Evolutionary conservation across 306 rosid genomes (phyloP).

Genomic region (Coriaria nepalensis): DNA sequence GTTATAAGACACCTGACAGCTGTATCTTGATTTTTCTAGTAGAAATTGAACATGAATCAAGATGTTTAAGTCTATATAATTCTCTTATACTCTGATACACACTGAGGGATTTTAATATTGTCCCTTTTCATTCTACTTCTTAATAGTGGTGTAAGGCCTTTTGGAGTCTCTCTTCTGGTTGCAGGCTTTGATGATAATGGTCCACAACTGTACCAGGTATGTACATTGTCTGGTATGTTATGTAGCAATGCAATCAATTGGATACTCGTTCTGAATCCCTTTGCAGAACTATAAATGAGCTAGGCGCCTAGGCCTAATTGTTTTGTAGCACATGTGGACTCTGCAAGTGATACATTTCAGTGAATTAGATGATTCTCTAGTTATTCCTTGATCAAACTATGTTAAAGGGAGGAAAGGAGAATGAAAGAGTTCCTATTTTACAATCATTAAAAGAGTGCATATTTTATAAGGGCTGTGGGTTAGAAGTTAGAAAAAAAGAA

Average conservation of each 20-base stretch:
- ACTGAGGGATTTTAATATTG: constrained; percentile 11
- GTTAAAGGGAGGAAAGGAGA: too few relatives aligned
- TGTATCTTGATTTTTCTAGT: not conserved
- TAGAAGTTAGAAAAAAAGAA: too few relatives aligned
- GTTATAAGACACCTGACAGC: not conserved
- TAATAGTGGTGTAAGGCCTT: constrained; percentile 92
- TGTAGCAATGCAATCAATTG: not conserved
- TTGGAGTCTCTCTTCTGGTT: constrained; percentile 86
- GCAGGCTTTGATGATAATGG: constrained; percentile 93
- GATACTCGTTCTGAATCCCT: not conserved
- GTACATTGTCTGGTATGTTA: constrained; percentile 3
- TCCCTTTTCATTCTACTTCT: constrained; percentile 7
- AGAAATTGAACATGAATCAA: too few relatives aligned
- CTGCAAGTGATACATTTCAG: too few relatives aligned
- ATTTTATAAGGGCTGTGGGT: too few relatives aligned
- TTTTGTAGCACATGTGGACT: too few relatives aligned
- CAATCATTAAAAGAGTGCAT: too few relatives aligned
- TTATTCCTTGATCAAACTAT: too few relatives aligned
- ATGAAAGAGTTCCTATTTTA: too few relatives aligned
- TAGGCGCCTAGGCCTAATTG: too few relatives aligned
- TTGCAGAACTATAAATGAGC: not conserved
- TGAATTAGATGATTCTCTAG: too few relatives aligned
- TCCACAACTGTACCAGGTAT: constrained; percentile 87
- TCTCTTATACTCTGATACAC: not conserved
- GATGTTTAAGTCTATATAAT: too few relatives aligned